Evolutionary conservation across 306 rosid species (phyloP), one percentile per base, ranked within the genome.

Genomic region (Calophaca sinica): DNA sequence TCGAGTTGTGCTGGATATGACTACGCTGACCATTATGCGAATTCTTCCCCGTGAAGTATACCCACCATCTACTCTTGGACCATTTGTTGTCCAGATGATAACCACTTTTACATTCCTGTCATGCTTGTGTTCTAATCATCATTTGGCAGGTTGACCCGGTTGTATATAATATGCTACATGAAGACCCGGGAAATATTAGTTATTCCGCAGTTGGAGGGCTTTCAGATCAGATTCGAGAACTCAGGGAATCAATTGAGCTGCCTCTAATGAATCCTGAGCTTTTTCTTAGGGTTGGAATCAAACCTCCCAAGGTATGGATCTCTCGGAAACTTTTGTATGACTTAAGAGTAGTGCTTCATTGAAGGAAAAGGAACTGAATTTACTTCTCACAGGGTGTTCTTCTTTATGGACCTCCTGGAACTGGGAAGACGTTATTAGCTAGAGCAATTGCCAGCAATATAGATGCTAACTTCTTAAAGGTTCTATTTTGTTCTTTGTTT

Each of bases 341-440:
- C 20, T 32, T 44, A 45, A 44, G 2, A 57, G n/a, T 44, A 44
- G 15, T 12, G 7, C 10, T 71, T 41, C n/a, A 26, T 55, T 54
- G 13, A 26, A 54, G 53, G 65, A 26, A 41, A 41, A 49, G 6
- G 50, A 33, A 33, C 59, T 57, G 3, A 60, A 2, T 20, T 2
- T 33, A 3, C n/a, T 35, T 70, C 26, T 41, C 2, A 8, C 84
- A 90, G 98, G 89, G 91, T 71, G 98, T 93, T 79, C 96, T 90
- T 68, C 96, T 88, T n/a, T 87, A 93, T 80, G 98, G 98, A 38
- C 96, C 98, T 82, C 98, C 98, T 12, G 96, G 98, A 44, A 93
- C 96, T 10, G 98, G 96, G 14, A 90, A 90, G 77, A 93, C 96
- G 9, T 72, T 93, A 31, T 86, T 93, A 35, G 96, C 98, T 1